These are phyloP conservation scores for Purshia tridentata DNA, from an alignment of 306 rosid species.

Conservation along the genomic window DNA sequence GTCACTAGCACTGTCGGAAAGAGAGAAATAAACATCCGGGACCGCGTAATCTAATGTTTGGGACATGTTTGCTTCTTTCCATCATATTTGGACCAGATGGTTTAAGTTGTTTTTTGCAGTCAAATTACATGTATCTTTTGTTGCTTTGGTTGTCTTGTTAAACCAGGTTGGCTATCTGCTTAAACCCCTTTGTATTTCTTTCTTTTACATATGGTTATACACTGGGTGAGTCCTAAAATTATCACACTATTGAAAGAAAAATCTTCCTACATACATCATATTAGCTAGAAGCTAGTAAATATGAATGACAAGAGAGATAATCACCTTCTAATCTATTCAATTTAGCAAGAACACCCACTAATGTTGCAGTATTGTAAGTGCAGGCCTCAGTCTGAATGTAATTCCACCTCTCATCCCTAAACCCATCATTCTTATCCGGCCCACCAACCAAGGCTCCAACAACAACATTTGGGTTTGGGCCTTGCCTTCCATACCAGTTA, in stretches of 20 bases:
- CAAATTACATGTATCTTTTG: too few relatives aligned
- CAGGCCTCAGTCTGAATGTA: constrained; percentile 81
- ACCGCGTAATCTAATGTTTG: too few relatives aligned
- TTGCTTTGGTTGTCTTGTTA: too few relatives aligned
- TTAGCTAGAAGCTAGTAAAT: constrained; percentile 6
- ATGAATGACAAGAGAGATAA: not conserved
- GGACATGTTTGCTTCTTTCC: too few relatives aligned
- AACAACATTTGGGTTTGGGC: constrained; percentile 59
- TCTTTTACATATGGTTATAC: too few relatives aligned
- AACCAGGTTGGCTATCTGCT: too few relatives aligned
- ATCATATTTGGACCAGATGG: too few relatives aligned
- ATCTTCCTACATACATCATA: not conserved
- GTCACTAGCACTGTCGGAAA: too few relatives aligned
- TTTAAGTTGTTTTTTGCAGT: too few relatives aligned
- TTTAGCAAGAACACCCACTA: constrained; percentile 71
- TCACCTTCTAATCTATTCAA: constrained; percentile 28
- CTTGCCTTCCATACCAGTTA: constrained; percentile 49
- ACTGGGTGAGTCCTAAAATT: not conserved
- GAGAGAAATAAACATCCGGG: too few relatives aligned
- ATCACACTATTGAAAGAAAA: not conserved
- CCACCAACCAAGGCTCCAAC: constrained; percentile 84
- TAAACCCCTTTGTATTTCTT: too few relatives aligned
- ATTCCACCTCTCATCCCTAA: constrained; percentile 60
- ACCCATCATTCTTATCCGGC: constrained; percentile 52
- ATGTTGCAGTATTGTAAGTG: constrained; percentile 72